Conservation (phyloP, 371 early-diverging fungal species). For the Mortierella sp. region DNA sequence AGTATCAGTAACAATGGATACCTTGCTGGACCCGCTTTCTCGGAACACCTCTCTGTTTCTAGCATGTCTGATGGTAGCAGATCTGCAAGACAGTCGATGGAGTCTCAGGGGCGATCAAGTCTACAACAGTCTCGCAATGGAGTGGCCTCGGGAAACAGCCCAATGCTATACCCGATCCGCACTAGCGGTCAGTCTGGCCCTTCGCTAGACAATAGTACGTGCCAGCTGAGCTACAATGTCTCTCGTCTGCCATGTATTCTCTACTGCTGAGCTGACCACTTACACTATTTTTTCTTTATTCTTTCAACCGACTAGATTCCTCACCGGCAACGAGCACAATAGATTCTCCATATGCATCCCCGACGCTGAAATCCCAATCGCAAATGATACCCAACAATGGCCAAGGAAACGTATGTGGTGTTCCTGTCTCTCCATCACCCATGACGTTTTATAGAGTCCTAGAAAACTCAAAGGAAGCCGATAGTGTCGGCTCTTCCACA, state of each 20-base stretch:
- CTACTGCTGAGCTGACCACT: not conserved
- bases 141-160: constrained; percentile 20
- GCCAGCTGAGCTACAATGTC: not conserved
- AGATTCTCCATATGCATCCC: constrained; percentile 47
- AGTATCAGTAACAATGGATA: constrained; percentile 11
- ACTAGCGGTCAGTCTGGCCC: constrained; percentile 22
- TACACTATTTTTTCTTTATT: not conserved
- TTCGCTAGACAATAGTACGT: constrained; percentile 39
- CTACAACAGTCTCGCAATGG: constrained; percentile 25
- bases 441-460: constrained; percentile 36
- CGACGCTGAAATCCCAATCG: constrained; percentile 29
- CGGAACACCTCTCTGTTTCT: constrained; percentile 20
- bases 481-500: constrained; percentile 37
- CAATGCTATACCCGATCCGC: constrained; percentile 24
- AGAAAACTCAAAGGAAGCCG: constrained; percentile 30
- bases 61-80: constrained; percentile 23
- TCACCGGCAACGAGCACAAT: constrained; percentile 35
- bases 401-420: not conserved
- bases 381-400: not conserved
- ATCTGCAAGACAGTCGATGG: constrained; percentile 29
- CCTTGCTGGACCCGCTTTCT: constrained; percentile 8
- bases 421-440: constrained; percentile 16
- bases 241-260: not conserved
- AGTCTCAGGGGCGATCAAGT: constrained; percentile 35
- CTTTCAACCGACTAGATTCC: not conserved